Percentiles rank a stretch among this genome's conserved stretches.
Evolutionary conservation across 441 rosid genomes (phyloP).

Genomic region (Gossypium trilobum): DNA sequence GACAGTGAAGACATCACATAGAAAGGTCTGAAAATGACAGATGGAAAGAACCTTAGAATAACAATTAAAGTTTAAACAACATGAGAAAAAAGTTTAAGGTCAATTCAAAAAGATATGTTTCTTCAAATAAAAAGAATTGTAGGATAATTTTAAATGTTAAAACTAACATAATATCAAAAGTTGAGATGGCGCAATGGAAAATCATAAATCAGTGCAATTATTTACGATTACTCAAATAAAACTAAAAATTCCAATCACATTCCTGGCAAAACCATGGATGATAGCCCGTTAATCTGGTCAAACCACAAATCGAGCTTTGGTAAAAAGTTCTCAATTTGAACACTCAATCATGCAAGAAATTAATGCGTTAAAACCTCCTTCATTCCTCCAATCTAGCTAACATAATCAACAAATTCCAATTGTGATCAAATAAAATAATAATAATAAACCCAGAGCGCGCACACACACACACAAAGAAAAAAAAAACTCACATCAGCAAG

Average conservation of each 20-base stretch:
- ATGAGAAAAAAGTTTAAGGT: background rate
- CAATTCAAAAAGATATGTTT: too few species aligned
- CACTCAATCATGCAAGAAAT: background rate
- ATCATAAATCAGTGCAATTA: too few species aligned
- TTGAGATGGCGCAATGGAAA: too few species aligned
- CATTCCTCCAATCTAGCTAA: background rate
- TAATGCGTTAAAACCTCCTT: background rate
- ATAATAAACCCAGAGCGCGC: background rate
- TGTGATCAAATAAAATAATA: background rate
- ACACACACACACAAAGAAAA: background rate
- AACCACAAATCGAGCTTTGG: background rate
- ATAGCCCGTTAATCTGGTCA: background rate
- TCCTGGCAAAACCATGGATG: background rate
- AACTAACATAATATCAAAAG: too few species aligned
- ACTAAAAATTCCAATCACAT: background rate
- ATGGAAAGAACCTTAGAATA: background rate
- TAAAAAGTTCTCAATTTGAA: background rate
- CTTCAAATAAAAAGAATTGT: too few species aligned
- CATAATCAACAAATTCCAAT: background rate
- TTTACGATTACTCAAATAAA: background rate
- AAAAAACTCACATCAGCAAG: constrained; percentile 59
- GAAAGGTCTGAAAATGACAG: background rate
- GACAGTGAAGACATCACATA: background rate
- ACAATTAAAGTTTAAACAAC: too few species aligned
- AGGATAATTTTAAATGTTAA: too few species aligned